Base-by-base conservation (phyloP, 768 basidiomycete species). In the Suillus lakei region DNA sequence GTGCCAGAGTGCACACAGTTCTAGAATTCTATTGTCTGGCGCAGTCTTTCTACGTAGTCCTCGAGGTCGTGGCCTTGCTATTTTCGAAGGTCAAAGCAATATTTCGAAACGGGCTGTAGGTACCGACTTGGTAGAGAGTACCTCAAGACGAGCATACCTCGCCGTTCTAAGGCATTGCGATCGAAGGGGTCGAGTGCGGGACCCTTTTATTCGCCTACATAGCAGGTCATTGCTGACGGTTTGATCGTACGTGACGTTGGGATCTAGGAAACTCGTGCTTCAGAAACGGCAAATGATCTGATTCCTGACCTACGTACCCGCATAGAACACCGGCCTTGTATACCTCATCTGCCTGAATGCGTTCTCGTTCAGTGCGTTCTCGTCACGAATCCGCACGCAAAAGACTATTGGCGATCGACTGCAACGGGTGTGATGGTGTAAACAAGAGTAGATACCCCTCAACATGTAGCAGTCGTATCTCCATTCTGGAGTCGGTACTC, bases 381-480 rank as follows among this genome's bases (percentile, higher is more conserved):
- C 84, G 88, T 41, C 86, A 84, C 18, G 93, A 93, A 15, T 87
- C 88, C 46, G 81, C 78, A n/a, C 90, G 89, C 39, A 93, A 79
- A 30, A 95, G 77, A 9, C 88, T 76, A 70, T 95, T 91, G 63
- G 93, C 76, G 67, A 94, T 84, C 43, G 85, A 79, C 74, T 95
- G 90, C 16, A 95, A 77, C 3, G 86, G 84, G 38, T 93, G 87
- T 65, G 90, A 94, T 21, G 90, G 89, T 3, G 84, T 83, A 43
- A n/a, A 91, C 92, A 23, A 84, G 81, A 30, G 83, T 89, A 16
- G 92, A 88, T n/a, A 81, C 69, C 32, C 86, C 84, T 62, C 93
- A 88, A 71, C 93, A 95, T 5, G 90, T n/a, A n/a, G n/a, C n/a
- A n/a, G n/a, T 91, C 23, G 90, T 89, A 60, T 93, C 93, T 41